Percentiles rank a stretch among this genome's conserved stretches.
phyloP scores from a whole-genome alignment of 768 basidiomycete species.

The Lentinula sp. region DNA sequence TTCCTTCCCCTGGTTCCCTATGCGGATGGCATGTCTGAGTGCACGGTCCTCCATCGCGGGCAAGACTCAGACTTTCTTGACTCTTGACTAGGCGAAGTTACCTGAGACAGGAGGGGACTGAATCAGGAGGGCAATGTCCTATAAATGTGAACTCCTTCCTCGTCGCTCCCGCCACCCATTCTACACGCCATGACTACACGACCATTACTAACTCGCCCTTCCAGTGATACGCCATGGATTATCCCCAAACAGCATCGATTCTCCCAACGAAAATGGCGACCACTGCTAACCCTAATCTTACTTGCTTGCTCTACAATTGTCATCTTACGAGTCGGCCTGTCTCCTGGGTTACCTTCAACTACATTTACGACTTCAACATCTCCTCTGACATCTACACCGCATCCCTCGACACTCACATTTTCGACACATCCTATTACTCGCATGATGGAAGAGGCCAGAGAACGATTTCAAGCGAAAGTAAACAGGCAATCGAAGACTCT shows the following conservation, averaged over 20 bases:
- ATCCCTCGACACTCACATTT: neutral
- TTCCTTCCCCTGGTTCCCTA: neutral
- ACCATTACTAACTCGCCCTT: neutral
- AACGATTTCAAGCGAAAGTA: constrained; percentile 60
- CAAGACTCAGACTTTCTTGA: neutral
- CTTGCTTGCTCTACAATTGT: neutral
- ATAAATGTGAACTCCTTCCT: neutral
- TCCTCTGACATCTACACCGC: constrained; percentile 12
- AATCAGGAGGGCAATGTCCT: neutral
- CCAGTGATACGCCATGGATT: neutral
- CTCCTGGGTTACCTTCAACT: neutral
- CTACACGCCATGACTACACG: neutral
- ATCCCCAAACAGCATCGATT: neutral
- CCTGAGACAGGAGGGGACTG: neutral
- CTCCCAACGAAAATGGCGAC: neutral
- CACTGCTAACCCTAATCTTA: neutral
- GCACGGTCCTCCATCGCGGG: neutral
- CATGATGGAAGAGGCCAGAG: constrained; percentile 80
- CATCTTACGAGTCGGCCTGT: neutral
- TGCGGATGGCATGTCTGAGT: neutral
- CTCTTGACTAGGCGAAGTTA: neutral
- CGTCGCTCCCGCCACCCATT: neutral
- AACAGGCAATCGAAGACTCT: constrained; percentile 76
- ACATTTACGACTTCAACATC: constrained; percentile 15
- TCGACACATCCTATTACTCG: constrained; percentile 71